Evolutionary conservation across 768 basidiomycete species (phyloP), one percentile per base, ranked within the genome.

Genomic region (Boletales sp.): DNA sequence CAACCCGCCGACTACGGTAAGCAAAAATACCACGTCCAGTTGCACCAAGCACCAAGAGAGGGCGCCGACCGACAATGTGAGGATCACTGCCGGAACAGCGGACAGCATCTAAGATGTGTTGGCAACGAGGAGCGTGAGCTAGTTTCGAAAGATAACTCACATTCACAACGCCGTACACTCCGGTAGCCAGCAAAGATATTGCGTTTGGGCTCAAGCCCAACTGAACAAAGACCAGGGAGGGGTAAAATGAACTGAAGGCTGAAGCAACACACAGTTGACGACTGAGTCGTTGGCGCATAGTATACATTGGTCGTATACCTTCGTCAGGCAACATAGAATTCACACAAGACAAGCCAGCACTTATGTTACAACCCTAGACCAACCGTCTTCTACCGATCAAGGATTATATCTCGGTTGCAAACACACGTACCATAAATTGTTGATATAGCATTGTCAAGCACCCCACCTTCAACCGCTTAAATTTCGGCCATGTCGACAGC

Each of bases 41-140:
- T 18, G 73, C 71, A 2, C 73, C 74, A 5, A 53, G 65, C 52
- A 74, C 71, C 32, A 75, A 50, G 10, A 74, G 45, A 8, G 73
- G 73, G 21, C 71, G 71, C 36, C 73, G 60, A 15, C 73, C 74
- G 11, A 74, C 58, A n/a, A 50, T 69, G 51, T 74, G 74, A 69
- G 34, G n/a, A 69, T 18, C 30, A 73, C 48, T 38, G 72, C 70
- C 2, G 71, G 68, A 14, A 73, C 51, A 27, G 72, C 72, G 24
- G 67, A 57, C 30, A 73, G 35, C 29, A 55, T 62, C 69, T 71
- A 60, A 32, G 52, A 49, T 10, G 15, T 27, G 38, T 40, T 40
- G 29, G 17, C 31, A 34, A 27, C 32, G 48, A 27, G 43, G 27
- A 19, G 37, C 13, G 13, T 8, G 13, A 38, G 37, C 8, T 18